Conservation (phyloP, 2,329 filamentous ascomycete genomes). For the Alternaria sp. region DNA sequence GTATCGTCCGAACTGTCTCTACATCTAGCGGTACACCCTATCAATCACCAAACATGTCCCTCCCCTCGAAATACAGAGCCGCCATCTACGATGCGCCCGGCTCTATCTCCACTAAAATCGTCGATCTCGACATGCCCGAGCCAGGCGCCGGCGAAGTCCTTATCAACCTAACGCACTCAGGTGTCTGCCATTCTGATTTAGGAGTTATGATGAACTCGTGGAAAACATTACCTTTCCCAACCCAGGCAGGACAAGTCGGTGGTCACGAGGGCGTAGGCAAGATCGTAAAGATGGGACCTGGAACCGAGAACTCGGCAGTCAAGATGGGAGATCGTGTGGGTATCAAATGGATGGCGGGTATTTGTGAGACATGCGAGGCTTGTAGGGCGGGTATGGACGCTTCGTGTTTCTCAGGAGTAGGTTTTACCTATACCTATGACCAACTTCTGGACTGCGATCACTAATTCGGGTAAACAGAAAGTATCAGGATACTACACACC, state of each 20-base stretch:
- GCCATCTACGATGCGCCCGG: slow-evolving; percentile 70
- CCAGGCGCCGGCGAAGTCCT: slow-evolving; percentile 68
- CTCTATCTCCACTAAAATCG: slow-evolving; percentile 67
- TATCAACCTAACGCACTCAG: slow-evolving; percentile 67
- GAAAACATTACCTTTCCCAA: slow-evolving; percentile 64
- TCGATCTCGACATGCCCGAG: slow-evolving; percentile 68
- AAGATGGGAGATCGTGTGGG: slow-evolving; percentile 73
- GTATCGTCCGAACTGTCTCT: background rate
- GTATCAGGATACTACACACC: slow-evolving; percentile 72
- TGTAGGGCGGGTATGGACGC: slow-evolving; percentile 54
- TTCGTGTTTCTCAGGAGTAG: slow-evolving; percentile 39
- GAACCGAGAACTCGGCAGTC: slow-evolving; percentile 61
- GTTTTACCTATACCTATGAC: slow-evolving; percentile 1
- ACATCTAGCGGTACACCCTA: background rate
- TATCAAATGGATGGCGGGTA: slow-evolving; percentile 70
- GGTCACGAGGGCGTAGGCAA: slow-evolving; percentile 73
- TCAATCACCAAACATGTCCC: background rate
- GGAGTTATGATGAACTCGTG: slow-evolving; percentile 58
- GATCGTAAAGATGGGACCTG: slow-evolving; percentile 69
- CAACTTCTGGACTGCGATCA: background rate
- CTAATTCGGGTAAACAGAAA: slow-evolving; percentile 31
- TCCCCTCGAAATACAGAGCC: slow-evolving; percentile 68
- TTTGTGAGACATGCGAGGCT: slow-evolving; percentile 55
- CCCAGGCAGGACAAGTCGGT: slow-evolving; percentile 67
- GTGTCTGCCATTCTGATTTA: slow-evolving; percentile 70